Evolutionary conservation across 805 yeast species (phyloP).

Genomic region (Yarrowia bubula): DNA sequence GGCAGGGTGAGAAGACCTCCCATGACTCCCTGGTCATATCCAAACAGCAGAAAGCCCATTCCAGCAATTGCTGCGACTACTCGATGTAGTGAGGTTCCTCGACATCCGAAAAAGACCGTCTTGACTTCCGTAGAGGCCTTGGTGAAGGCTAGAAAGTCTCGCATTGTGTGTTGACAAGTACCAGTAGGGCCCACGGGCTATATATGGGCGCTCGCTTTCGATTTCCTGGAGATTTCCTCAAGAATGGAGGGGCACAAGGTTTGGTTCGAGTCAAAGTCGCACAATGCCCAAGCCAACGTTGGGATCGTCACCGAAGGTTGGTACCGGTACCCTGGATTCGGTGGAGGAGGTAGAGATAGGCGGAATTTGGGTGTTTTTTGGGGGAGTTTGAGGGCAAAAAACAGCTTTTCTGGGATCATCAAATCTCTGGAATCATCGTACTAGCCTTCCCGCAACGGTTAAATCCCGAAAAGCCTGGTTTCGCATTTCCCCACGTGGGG

Average conservation of each 20-base stretch:
- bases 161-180: background rate
- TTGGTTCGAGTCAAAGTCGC: background rate
- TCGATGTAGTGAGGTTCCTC: conserved; percentile 29
- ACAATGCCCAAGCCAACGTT: background rate
- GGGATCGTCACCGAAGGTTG: background rate
- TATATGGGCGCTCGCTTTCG: background rate
- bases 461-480: background rate
- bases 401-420: background rate
- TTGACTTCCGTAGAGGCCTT: conserved; percentile 14
- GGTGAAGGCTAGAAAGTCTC: background rate
- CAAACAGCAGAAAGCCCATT: conserved; percentile 50
- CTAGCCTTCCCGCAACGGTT: background rate
- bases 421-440: too few relatives aligned
- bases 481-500: background rate
- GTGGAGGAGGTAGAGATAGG: background rate
- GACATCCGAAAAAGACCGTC: conserved; percentile 28
- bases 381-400: background rate
- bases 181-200: background rate
- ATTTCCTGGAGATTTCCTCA: background rate
- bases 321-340: background rate
- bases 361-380: too few relatives aligned
- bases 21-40: conserved; percentile 77
- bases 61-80: conserved; percentile 33
- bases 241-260: conserved; percentile 17
- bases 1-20: conserved; percentile 68